phyloP scores from a whole-genome alignment of 2,329 filamentous ascomycete genomes.

The Pseudogymnoascus sp. region DNA sequence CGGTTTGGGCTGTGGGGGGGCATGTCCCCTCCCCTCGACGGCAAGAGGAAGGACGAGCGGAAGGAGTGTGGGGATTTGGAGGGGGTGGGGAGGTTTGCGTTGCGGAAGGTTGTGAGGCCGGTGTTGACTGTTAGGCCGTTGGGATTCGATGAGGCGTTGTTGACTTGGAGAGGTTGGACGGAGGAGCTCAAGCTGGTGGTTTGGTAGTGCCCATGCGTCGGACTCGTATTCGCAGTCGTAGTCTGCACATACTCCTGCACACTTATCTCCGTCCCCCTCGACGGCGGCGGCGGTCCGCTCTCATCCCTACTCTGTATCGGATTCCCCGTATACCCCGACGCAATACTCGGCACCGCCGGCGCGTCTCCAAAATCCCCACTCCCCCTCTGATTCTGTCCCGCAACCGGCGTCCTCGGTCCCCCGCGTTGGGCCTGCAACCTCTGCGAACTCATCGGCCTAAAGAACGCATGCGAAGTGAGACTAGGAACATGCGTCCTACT shows the following conservation, averaged over 20 bases:
- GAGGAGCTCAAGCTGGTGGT: conserved; percentile 67
- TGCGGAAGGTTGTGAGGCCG: conserved; percentile 51
- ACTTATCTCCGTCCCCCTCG: conserved; percentile 74
- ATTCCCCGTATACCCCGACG: conserved; percentile 52
- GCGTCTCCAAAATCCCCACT: conserved; percentile 39
- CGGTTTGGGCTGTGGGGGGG: conserved; percentile 45
- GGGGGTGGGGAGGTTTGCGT: conserved; percentile 50
- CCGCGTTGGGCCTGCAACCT: conserved; percentile 85
- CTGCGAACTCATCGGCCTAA: conserved; percentile 93
- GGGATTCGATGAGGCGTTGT: conserved; percentile 20
- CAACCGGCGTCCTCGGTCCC: conserved; percentile 39
- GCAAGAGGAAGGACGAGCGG: conserved; percentile 65
- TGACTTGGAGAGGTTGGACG: conserved; percentile 59
- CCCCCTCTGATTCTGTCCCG: conserved; percentile 28
- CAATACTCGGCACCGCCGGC: conserved; percentile 33
- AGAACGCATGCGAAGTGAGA: conserved; percentile 84
- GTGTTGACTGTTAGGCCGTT: conserved; percentile 52
- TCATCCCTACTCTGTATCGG: conserved; percentile 45
- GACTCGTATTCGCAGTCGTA: conserved; percentile 67
- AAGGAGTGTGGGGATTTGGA: conserved; percentile 71
- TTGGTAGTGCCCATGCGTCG: conserved; percentile 53
- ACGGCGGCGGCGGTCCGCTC: conserved; percentile 57
- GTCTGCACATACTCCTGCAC: conserved; percentile 50
- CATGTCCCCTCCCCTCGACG: conserved; percentile 46
- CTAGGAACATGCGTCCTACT: conserved; percentile 86